These are phyloP conservation scores for Trichoderma sp. DNA, from an alignment of 2,329 filamentous ascomycete species.

Conservation along the genomic window DNA sequence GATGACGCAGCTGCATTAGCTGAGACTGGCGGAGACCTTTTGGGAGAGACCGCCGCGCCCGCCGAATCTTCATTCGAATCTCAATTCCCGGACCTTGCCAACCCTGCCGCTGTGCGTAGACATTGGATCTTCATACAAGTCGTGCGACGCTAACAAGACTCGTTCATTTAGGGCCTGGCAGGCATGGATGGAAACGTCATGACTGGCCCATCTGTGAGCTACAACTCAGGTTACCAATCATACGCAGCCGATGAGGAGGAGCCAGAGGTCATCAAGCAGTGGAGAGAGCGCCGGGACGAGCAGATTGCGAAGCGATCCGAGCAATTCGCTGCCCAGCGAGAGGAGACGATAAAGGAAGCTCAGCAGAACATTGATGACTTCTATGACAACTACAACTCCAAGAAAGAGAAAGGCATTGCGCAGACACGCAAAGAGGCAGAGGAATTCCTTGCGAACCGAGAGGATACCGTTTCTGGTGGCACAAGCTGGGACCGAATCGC, in stretches of 20 bases:
- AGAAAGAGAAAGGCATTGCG: conserved; percentile 90
- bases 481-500: conserved; percentile 99
- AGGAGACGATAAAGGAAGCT: conserved; percentile 84
- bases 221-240: conserved; percentile 65
- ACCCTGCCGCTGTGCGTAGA: conserved; percentile 41
- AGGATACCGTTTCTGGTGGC: conserved; percentile 91
- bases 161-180: conserved; percentile 9
- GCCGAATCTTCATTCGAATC: conserved; percentile 70
- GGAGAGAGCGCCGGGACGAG: conserved; percentile 87
- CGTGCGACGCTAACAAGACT: conserved; percentile 17
- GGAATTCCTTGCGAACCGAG: conserved; percentile 83
- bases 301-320: conserved; percentile 83
- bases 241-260: conserved; percentile 73
- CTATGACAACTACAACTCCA: conserved; percentile 98
- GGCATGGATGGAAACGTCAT: conserved; percentile 52
- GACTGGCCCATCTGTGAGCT: conserved; percentile 70
- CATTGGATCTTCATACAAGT: neutral
- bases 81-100: conserved; percentile 81
- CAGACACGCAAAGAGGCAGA: conserved; percentile 92
- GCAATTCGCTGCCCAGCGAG: conserved; percentile 79
- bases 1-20: conserved; percentile 69
- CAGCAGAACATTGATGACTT: conserved; percentile 97
- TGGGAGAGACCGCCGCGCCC: conserved; percentile 64
- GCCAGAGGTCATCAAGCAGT: conserved; percentile 85
- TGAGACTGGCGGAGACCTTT: conserved; percentile 70